Evolutionary conservation across 2,329 filamentous ascomycete genomes (phyloP).

Genomic region (Alternaria angustiovoidea): DNA sequence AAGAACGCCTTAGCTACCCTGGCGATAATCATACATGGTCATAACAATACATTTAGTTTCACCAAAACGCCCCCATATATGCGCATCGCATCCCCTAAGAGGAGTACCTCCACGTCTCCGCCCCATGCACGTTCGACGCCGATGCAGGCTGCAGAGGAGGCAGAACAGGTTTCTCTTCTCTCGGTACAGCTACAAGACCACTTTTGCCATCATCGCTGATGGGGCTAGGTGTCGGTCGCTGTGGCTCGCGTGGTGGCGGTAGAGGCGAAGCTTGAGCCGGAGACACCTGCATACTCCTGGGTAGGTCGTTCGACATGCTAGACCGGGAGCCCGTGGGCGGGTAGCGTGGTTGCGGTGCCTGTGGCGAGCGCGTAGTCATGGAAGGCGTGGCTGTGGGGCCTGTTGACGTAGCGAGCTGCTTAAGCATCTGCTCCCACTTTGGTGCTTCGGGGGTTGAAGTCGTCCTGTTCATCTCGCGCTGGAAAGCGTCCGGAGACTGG

Average conservation of each 20-base stretch:
- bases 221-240: slow-evolving; percentile 43
- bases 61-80: background rate
- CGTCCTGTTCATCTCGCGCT: slow-evolving; percentile 48
- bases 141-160: slow-evolving; percentile 12
- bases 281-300: slow-evolving; percentile 15
- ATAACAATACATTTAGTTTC: slow-evolving; percentile 11
- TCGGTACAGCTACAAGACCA: slow-evolving; percentile 9
- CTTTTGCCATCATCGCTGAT: slow-evolving; percentile 44
- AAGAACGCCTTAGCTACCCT: background rate
- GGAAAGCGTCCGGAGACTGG: slow-evolving; percentile 56
- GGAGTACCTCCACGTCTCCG: slow-evolving; percentile 46
- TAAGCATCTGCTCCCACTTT: slow-evolving; percentile 48
- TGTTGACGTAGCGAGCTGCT: slow-evolving; percentile 38
- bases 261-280: slow-evolving; percentile 27
- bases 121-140: slow-evolving; percentile 28
- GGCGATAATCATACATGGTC: slow-evolving; percentile 10
- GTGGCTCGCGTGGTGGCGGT: slow-evolving; percentile 27
- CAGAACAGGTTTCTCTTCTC: slow-evolving; percentile 14
- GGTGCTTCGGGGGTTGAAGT: slow-evolving; percentile 30
- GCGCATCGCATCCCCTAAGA: background rate
- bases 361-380: slow-evolving; percentile 11
- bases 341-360: slow-evolving; percentile 29
- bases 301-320: slow-evolving; percentile 26
- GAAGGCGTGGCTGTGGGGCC: slow-evolving; percentile 19
- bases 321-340: slow-evolving; percentile 20